Conservation (phyloP, 495 filamentous ascomycete species). For the Trichocladium uniseriatum region DNA sequence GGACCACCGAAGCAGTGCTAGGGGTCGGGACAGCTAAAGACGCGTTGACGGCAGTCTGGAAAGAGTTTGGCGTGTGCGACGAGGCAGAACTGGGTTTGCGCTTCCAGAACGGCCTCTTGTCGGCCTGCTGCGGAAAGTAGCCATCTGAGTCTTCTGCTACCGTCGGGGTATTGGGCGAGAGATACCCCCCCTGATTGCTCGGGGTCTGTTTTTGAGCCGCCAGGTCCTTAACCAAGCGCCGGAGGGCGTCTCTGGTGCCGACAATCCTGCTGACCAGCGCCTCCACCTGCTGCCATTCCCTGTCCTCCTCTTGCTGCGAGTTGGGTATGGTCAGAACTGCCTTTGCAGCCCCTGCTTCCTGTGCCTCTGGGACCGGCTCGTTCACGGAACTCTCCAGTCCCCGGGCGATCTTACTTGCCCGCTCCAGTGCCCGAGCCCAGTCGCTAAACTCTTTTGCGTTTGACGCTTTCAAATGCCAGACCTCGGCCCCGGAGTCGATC, state of each 20-base stretch:
- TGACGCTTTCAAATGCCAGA: conserved; percentile 88
- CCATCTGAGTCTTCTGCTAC: conserved; percentile 36
- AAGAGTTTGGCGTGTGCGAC: conserved; percentile 31
- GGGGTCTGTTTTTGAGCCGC: conserved; percentile 49
- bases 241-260: conserved; percentile 80
- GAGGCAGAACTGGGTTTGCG: conserved; percentile 56
- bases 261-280: conserved; percentile 69
- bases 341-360: conserved; percentile 12
- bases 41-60: conserved; percentile 40
- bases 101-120: conserved; percentile 75
- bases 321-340: conserved; percentile 14
- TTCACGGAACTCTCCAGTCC: conserved; percentile 32
- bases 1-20: conserved; percentile 26
- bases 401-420: conserved; percentile 52
- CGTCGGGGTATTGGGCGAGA: conserved; percentile 33
- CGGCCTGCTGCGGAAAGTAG: conserved; percentile 34
- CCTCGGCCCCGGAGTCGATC: conserved; percentile 90
- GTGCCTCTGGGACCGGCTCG: conserved; percentile 17
- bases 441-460: conserved; percentile 74
- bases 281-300: conserved; percentile 80
- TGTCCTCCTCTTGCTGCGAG: conserved; percentile 50
- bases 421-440: conserved; percentile 80
- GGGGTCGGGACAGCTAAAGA: conserved; percentile 53
- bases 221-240: conserved; percentile 72
- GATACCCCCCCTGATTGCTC: conserved; percentile 21